phyloP scores from a whole-genome alignment of 371 early-diverging fungal genomes.

The Phascolomyces articulosus region DNA sequence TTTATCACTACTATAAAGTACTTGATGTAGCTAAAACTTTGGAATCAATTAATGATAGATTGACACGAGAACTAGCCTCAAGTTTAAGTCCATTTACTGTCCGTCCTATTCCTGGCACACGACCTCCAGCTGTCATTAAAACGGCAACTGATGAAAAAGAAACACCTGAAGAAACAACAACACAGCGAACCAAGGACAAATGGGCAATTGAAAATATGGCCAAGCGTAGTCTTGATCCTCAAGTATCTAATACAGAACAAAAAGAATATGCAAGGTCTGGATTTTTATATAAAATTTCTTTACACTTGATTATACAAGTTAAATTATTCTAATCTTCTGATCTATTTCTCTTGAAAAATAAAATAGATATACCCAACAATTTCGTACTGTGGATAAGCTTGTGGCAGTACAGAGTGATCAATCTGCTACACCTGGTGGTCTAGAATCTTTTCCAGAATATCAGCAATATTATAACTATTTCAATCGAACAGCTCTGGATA shows the following conservation, averaged over 20 bases:
- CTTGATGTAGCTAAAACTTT: neutral
- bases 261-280: conserved; percentile 64
- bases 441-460: conserved; percentile 45
- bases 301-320: neutral
- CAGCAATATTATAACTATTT: conserved; percentile 50
- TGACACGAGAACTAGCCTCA: conserved; percentile 35
- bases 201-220: conserved; percentile 60
- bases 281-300: neutral
- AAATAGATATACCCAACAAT: conserved; percentile 62
- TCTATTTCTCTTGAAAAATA: neutral
- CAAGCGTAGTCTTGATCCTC: conserved; percentile 58
- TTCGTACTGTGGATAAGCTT: conserved; percentile 39
- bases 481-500: conserved; percentile 39
- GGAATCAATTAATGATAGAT: conserved; percentile 9
- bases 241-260: conserved; percentile 49
- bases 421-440: conserved; percentile 10
- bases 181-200: conserved; percentile 24
- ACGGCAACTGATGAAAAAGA: conserved; percentile 14
- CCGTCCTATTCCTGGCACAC: conserved; percentile 11
- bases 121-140: conserved; percentile 4
- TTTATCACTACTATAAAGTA: neutral
- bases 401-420: conserved; percentile 32
- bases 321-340: neutral
- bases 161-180: conserved; percentile 22
- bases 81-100: conserved; percentile 61